Conservation (phyloP, 495 filamentous ascomycete species). For the Sphaerosporella brunnea region DNA sequence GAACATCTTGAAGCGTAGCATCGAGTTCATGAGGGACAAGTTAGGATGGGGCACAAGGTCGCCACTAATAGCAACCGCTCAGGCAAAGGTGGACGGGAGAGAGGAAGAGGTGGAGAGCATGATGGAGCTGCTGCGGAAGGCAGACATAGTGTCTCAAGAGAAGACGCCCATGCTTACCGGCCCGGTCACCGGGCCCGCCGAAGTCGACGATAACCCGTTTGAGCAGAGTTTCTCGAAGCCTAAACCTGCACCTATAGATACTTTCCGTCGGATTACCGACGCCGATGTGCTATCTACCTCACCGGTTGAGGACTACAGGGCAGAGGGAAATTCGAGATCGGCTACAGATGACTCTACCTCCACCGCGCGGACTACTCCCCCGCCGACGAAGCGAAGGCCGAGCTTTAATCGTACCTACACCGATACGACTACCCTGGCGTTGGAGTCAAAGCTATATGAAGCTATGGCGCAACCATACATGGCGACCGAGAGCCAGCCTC, state of each 20-base stretch:
- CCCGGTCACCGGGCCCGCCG: constrained; percentile 31
- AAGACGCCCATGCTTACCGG: constrained; percentile 28
- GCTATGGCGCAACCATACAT: constrained; percentile 69
- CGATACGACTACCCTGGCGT: constrained; percentile 48
- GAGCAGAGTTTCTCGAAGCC: constrained; percentile 15
- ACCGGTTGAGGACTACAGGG: constrained; percentile 12
- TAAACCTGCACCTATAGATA: neutral
- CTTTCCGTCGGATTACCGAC: neutral
- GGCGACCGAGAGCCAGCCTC: constrained; percentile 28
- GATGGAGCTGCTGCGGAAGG: constrained; percentile 68
- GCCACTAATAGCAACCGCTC: constrained; percentile 47
- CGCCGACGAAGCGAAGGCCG: constrained; percentile 40
- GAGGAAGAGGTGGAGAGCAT: constrained; percentile 64
- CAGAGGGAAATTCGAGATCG: constrained; percentile 38
- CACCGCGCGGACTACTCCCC: constrained; percentile 36
- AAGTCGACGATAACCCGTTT: constrained; percentile 28
- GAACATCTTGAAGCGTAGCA: constrained; percentile 78
- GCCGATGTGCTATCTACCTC: constrained; percentile 1
- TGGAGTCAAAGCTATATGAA: constrained; percentile 77
- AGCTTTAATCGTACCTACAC: constrained; percentile 78
- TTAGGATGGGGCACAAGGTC: constrained; percentile 59
- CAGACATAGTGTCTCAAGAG: constrained; percentile 42
- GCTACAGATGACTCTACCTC: constrained; percentile 39
- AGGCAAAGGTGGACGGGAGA: constrained; percentile 66
- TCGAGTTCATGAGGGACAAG: constrained; percentile 94